A percentile compares a stretch with the other conserved stretches of the same genome.
Conservation (phyloP, 2,329 filamentous ascomycete genomes). For the Hypoxylon sp. region DNA sequence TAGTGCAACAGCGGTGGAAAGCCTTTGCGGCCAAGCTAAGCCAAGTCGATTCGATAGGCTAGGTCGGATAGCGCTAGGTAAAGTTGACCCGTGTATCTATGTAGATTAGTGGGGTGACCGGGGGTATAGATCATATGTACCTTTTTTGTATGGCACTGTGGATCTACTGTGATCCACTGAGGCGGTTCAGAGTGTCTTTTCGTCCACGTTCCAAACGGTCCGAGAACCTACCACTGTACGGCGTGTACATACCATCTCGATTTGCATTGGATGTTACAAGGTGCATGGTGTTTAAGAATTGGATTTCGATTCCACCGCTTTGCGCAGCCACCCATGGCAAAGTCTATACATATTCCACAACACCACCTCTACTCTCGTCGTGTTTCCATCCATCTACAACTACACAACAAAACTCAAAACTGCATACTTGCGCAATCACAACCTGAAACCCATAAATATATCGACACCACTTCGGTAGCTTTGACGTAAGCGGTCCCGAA, state of each 20-base stretch:
- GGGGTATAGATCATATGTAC: not conserved
- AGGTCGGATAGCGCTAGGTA: slow-evolving; percentile 15
- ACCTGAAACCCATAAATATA: slow-evolving; percentile 13
- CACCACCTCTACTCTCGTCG: slow-evolving; percentile 28
- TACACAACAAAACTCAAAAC: slow-evolving; percentile 12
- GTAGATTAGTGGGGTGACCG: slow-evolving; percentile 20
- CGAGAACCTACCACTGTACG: slow-evolving; percentile 23
- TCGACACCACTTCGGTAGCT: slow-evolving; percentile 5
- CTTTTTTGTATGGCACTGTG: slow-evolving; percentile 27
- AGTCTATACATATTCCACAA: slow-evolving; percentile 40
- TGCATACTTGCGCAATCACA: slow-evolving; percentile 6
- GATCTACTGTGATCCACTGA: slow-evolving; percentile 27
- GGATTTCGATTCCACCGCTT: slow-evolving; percentile 31
- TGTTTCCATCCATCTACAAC: slow-evolving; percentile 26
- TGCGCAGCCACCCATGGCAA: slow-evolving; percentile 42
- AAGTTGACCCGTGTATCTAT: not conserved
- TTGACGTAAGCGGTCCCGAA: slow-evolving; percentile 19
- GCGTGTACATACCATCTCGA: slow-evolving; percentile 6
- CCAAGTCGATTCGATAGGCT: slow-evolving; percentile 39
- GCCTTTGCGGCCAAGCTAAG: slow-evolving; percentile 14
- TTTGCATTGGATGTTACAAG: slow-evolving; percentile 15
- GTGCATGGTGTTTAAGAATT: slow-evolving; percentile 20
- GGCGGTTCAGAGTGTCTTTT: slow-evolving; percentile 32
- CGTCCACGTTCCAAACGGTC: slow-evolving; percentile 31
- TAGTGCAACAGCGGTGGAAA: slow-evolving; percentile 29